Conservation (phyloP, 257 asterid species). For the Scutellaria galericulata region DNA sequence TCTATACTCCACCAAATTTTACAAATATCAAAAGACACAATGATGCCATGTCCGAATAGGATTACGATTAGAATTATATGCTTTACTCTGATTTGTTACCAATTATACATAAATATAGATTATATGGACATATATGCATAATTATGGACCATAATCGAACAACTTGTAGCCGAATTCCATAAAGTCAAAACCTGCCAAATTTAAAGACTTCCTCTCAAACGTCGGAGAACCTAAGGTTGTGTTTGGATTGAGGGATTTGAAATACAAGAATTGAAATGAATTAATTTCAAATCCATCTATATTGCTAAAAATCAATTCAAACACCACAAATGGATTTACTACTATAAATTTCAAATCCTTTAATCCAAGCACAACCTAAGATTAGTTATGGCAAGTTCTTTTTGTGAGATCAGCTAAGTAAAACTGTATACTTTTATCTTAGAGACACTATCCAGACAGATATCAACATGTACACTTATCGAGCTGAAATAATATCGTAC, state of each 20-base stretch:
- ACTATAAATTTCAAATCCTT: not conserved
- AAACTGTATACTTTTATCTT: too few species aligned
- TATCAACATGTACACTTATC: too few species aligned
- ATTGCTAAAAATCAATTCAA: not conserved
- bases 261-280: too few species aligned
- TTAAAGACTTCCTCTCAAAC: slow-evolving; percentile 15
- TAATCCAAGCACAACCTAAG: too few species aligned
- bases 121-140: not conserved
- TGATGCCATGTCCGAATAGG: slow-evolving; percentile 23
- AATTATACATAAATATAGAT: not conserved
- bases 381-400: too few species aligned
- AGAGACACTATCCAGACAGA: too few species aligned
- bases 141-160: not conserved
- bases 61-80: slow-evolving; percentile 14
- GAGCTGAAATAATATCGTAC: not conserved
- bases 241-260: too few species aligned
- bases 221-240: not conserved
- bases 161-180: slow-evolving; percentile 7
- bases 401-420: too few species aligned
- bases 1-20: slow-evolving; percentile 55
- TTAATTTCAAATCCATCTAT: too few species aligned
- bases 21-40: slow-evolving; percentile 32
- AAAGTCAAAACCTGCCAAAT: slow-evolving; percentile 14
- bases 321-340: too few species aligned
- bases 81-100: slow-evolving; percentile 14